Conservation (phyloP, 805 yeast species). For the Candida peoriensis region DNA sequence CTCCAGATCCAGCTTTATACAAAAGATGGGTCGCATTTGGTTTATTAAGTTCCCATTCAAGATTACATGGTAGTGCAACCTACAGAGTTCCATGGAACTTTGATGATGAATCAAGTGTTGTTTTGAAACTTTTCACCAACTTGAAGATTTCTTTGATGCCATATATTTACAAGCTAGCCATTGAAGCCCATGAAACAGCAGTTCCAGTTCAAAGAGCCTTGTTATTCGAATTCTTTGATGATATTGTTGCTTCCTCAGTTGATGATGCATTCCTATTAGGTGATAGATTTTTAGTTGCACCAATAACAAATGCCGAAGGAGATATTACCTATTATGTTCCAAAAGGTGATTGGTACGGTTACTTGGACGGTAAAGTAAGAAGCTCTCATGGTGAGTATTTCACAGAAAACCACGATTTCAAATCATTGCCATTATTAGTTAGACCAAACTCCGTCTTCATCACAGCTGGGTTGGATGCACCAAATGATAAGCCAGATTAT, state of each 20-base stretch:
- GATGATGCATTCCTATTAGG: slow-evolving; percentile 18
- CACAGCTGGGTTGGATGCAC: slow-evolving; percentile 14
- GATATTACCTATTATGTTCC: slow-evolving; percentile 18
- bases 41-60: slow-evolving; percentile 19
- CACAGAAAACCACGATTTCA: slow-evolving; percentile 15
- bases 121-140: slow-evolving; percentile 16
- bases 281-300: slow-evolving; percentile 19
- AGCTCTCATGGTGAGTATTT: slow-evolving; percentile 14
- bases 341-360: slow-evolving; percentile 20
- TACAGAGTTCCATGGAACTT: slow-evolving; percentile 23
- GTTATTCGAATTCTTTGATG: slow-evolving; percentile 16
- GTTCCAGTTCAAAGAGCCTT: slow-evolving; percentile 17
- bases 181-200: slow-evolving; percentile 15
- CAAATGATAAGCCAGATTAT: slow-evolving; percentile 16
- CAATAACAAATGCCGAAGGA: slow-evolving; percentile 12
- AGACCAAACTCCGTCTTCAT: slow-evolving; percentile 16
- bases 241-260: slow-evolving; percentile 8
- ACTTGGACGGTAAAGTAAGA: slow-evolving; percentile 17
- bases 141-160: slow-evolving; percentile 21
- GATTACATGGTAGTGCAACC: slow-evolving; percentile 20
- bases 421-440: slow-evolving; percentile 16
- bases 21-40: slow-evolving; percentile 22
- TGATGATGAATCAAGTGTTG: slow-evolving; percentile 19
- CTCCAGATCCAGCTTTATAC: slow-evolving; percentile 19
- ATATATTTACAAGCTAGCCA: slow-evolving; percentile 15